phyloP scores from a whole-genome alignment of 148 eudicot genomes.

The Camellia granthamiana region DNA sequence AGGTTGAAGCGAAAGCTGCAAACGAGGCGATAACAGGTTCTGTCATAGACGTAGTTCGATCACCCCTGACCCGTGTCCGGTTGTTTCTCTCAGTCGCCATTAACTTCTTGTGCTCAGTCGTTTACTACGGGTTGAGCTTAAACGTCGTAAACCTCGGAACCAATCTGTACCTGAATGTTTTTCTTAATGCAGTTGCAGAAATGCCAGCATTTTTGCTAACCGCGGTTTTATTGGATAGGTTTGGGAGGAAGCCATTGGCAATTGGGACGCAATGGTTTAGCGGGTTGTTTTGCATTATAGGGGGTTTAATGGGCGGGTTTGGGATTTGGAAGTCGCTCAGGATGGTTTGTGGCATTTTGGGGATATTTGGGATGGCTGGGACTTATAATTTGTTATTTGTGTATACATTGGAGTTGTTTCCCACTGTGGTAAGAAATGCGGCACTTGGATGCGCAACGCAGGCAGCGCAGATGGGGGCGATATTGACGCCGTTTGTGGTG shows the following conservation, averaged over 20 bases:
- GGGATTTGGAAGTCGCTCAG: conserved; percentile 45
- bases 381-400: conserved; percentile 78
- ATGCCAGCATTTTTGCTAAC: conserved; percentile 78
- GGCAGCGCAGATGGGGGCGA: conserved; percentile 84
- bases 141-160: conserved; percentile 84
- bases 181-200: conserved; percentile 72
- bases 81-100: conserved; percentile 57
- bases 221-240: conserved; percentile 53
- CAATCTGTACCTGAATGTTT: conserved; percentile 64
- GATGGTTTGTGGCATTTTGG: conserved; percentile 74
- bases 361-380: conserved; percentile 88
- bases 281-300: conserved; percentile 61
- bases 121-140: conserved; percentile 82
- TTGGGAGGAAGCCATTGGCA: conserved; percentile 70
- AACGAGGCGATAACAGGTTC: conserved; percentile 49
- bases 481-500: conserved; percentile 80
- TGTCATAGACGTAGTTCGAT: conserved; percentile 56
- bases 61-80: conserved; percentile 54
- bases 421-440: conserved; percentile 87
- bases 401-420: conserved; percentile 78
- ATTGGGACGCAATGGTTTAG: conserved; percentile 84
- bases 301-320: conserved; percentile 38
- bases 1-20: neutral
- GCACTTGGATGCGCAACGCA: conserved; percentile 87
- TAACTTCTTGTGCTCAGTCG: conserved; percentile 62